Percentiles rank a stretch among this genome's conserved stretches.
These are phyloP conservation scores for Aureobasidium uvarum DNA, from an alignment of 2,329 filamentous ascomycete genomes.

Conservation along the genomic window DNA sequence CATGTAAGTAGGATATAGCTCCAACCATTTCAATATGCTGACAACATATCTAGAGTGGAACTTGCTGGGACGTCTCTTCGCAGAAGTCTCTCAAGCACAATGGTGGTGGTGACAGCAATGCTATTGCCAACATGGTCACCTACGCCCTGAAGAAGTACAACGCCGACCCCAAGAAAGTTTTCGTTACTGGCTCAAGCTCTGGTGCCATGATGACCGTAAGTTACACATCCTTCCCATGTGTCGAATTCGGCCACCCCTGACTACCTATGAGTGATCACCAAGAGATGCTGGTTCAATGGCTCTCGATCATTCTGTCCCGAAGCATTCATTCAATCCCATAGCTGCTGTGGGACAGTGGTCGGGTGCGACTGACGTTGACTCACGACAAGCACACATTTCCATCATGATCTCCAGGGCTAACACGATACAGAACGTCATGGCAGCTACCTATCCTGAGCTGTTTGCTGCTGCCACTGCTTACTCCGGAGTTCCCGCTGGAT, in stretches of 20 bases:
- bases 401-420: constrained; percentile 20
- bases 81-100: constrained; percentile 55
- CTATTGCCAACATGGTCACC: constrained; percentile 59
- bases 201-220: constrained; percentile 56
- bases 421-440: constrained; percentile 44
- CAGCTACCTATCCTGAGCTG: constrained; percentile 54
- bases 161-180: constrained; percentile 54
- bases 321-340: too few species aligned
- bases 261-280: neutral
- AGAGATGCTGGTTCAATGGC: neutral
- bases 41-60: constrained; percentile 35
- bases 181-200: constrained; percentile 54
- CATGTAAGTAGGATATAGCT: constrained; percentile 36
- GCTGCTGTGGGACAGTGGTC: neutral
- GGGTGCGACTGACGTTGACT: neutral
- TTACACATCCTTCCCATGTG: neutral
- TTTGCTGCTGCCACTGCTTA: constrained; percentile 53
- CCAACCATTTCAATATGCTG: neutral
- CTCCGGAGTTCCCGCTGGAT: constrained; percentile 56
- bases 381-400: neutral
- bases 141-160: constrained; percentile 55
- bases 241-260: neutral
- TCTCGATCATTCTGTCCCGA: too few species aligned
- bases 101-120: constrained; percentile 57
- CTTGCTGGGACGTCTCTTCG: constrained; percentile 61